Evolutionary conservation across 805 yeast species (phyloP).

Genomic region (Jamesozyma hellenica): DNA sequence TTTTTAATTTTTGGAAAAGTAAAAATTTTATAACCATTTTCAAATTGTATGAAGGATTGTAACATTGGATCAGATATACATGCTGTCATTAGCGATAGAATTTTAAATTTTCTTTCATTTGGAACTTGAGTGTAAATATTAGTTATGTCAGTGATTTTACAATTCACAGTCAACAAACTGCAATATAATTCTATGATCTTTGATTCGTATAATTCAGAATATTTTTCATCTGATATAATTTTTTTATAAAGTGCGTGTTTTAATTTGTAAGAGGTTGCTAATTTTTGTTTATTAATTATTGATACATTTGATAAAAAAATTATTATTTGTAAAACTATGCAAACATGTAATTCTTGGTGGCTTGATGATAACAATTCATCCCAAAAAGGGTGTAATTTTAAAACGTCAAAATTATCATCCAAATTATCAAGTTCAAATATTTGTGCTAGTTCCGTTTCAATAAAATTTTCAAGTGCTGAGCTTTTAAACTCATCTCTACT

Average conservation of each 20-base stretch:
- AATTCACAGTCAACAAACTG: conserved; percentile 12
- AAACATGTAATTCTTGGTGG: not conserved
- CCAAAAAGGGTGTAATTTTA: not conserved
- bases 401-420: conserved; percentile 14
- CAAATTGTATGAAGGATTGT: conserved; percentile 24
- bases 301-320: conserved; percentile 17
- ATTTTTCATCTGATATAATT: not conserved
- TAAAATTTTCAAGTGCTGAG: not conserved
- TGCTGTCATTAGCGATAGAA: conserved; percentile 12
- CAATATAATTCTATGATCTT: conserved; percentile 11
- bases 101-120: conserved; percentile 1
- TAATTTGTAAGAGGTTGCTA: conserved; percentile 7
- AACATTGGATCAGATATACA: conserved; percentile 13
- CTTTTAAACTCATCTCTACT: not conserved
- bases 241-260: conserved; percentile 6
- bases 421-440: conserved; percentile 10
- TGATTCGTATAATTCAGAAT: not conserved
- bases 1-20: not conserved
- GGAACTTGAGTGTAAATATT: conserved; percentile 11
- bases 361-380: not conserved
- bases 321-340: conserved; percentile 13
- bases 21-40: conserved; percentile 19
- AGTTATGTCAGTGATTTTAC: conserved; percentile 14
- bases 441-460: not conserved
- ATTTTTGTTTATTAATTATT: conserved; percentile 16